Evolutionary conservation across 495 filamentous ascomycete species (phyloP).

Genomic region (Penicillium angulare): DNA sequence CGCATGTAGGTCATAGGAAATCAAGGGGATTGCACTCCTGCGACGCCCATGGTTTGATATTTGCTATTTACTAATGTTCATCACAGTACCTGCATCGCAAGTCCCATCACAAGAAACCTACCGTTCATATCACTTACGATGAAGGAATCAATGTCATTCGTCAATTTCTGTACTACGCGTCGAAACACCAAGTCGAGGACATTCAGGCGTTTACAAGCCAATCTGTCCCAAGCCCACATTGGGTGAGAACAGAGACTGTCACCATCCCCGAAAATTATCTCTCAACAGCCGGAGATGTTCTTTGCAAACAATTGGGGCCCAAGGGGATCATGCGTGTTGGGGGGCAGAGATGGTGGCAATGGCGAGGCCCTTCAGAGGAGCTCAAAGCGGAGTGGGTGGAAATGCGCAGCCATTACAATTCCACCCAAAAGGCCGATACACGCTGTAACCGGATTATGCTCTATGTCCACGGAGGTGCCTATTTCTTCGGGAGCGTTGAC

Average conservation of each 20-base stretch:
- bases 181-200: slow-evolving; percentile 87
- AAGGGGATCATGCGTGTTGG: slow-evolving; percentile 72
- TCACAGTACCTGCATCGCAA: slow-evolving; percentile 80
- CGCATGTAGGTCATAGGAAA: slow-evolving; percentile 58
- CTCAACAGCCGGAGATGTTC: slow-evolving; percentile 54
- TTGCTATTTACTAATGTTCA: slow-evolving; percentile 10
- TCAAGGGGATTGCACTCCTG: neutral
- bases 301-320: slow-evolving; percentile 71
- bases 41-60: too few relatives aligned
- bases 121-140: slow-evolving; percentile 86
- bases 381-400: slow-evolving; percentile 92
- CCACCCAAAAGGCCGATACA: slow-evolving; percentile 59
- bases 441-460: slow-evolving; percentile 75
- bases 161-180: slow-evolving; percentile 77
- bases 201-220: slow-evolving; percentile 86
- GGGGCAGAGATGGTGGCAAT: slow-evolving; percentile 91
- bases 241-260: slow-evolving; percentile 77
- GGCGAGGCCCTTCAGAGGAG: slow-evolving; percentile 62
- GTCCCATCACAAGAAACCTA: slow-evolving; percentile 70
- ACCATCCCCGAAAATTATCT: slow-evolving; percentile 63
- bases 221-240: slow-evolving; percentile 84
- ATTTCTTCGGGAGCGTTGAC: slow-evolving; percentile 88
- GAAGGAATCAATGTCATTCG: slow-evolving; percentile 88
- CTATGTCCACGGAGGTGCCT: slow-evolving; percentile 85
- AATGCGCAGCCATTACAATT: slow-evolving; percentile 79